phyloP scores from a whole-genome alignment of 805 yeast genomes.

The Spathaspora passalidarum region DNA sequence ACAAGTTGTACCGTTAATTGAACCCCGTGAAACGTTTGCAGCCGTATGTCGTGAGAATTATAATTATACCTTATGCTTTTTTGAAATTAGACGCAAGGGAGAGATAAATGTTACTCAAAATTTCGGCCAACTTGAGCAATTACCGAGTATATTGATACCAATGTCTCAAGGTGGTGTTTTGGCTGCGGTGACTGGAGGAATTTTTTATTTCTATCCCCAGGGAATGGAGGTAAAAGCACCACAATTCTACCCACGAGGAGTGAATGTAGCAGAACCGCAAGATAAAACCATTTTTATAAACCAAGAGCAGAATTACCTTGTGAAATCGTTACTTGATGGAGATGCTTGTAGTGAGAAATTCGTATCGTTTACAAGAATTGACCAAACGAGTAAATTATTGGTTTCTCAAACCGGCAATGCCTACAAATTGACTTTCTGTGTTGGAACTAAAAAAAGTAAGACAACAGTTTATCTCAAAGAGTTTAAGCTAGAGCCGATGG shows the following conservation, averaged over 20 bases:
- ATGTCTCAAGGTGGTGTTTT: conserved; percentile 2
- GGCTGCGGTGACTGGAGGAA: not conserved
- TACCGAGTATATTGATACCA: conserved; percentile 6
- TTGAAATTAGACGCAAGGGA: not conserved
- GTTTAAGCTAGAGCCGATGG: not conserved
- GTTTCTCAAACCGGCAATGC: conserved; percentile 2
- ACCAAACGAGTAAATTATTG: conserved; percentile 1
- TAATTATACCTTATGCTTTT: not conserved
- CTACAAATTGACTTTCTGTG: conserved; percentile 2
- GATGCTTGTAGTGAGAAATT: not conserved
- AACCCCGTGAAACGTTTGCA: not conserved
- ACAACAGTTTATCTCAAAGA: not conserved
- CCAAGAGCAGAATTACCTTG: not conserved
- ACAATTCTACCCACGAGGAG: not conserved
- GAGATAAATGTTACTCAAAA: not conserved
- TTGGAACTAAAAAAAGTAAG: not conserved
- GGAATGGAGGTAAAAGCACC: not conserved
- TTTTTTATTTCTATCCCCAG: conserved; percentile 3
- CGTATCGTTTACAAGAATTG: conserved; percentile 1
- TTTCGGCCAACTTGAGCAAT: not conserved
- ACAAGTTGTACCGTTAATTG: not conserved
- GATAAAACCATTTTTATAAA: not conserved
- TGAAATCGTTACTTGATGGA: not conserved
- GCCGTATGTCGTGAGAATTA: not conserved
- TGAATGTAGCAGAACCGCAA: not conserved